Evolutionary conservation across 495 filamentous ascomycete species (phyloP), one percentile per base, ranked within the genome.

Genomic region (Xylaria curta): DNA sequence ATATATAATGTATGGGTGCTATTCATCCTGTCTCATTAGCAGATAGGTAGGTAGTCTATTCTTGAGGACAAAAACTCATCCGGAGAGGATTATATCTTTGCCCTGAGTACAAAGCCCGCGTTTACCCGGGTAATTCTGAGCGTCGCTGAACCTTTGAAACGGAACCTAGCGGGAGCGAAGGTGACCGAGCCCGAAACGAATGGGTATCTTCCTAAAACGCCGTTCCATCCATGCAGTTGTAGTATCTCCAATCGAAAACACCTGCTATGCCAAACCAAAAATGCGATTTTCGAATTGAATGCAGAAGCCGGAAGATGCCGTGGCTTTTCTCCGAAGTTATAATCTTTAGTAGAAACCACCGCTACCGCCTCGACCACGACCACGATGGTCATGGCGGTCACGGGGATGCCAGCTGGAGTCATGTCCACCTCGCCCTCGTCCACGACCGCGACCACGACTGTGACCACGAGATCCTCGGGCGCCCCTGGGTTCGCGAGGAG

Each of bases 391-490:
- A 26, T 71, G 69, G 36, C 69, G 69, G 59, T 65, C 47, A 28
- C 69, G 69, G 15, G 69, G 69, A 42, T 71, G 47, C 69, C 69
- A 71, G 28, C 62, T 42, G 38, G 61, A 31, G n/a, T 71, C 69
- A 60, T 71, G 69, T 42, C 69, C 69, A 13, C 69, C 69, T 19
- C 69, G 56, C 46, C 72, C 72, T 3, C 69, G 75, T 15, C 77
- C 75, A 46, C 78, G 78, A 61, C 76, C 76, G 54, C 78, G 74
- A 38, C 76, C 76, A 26, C 76, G 72, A 31, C 76, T 67, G 53
- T 74, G 76, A n/a, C 78, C 76, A 38, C 73, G 76, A 53, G 47
- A 21, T 10, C 68, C 68, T 42, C 68, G 31, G 3, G 59, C 12
- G 1, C 78, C 78, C 31, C 75, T 73, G 2, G 73, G 68, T 26